Evolutionary conservation across 306 rosid genomes (phyloP).

Genomic region (Fagus sylvatica): DNA sequence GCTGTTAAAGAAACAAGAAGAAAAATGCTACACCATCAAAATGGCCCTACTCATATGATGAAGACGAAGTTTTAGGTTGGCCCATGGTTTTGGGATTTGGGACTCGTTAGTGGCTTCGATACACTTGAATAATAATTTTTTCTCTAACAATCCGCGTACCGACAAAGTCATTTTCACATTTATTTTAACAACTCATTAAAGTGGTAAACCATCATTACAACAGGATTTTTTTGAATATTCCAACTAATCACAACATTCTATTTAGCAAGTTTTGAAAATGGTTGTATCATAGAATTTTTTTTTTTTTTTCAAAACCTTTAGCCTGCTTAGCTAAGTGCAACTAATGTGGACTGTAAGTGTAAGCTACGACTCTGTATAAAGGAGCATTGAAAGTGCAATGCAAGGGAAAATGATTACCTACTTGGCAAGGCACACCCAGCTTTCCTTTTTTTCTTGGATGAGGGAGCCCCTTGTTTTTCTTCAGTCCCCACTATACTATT

Average conservation of each 20-base stretch:
- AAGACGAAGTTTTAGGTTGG: background rate
- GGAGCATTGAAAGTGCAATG: background rate
- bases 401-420: background rate
- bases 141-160: background rate
- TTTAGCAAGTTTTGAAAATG: too few relatives aligned
- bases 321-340: background rate
- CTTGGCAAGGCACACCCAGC: background rate
- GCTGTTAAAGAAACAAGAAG: too few relatives aligned
- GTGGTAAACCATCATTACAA: too few relatives aligned
- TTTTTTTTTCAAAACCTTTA: background rate
- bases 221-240: too few relatives aligned
- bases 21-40: background rate
- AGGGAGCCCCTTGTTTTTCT: too few relatives aligned
- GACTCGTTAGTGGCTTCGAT: background rate
- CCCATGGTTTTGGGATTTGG: background rate
- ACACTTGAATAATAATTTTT: background rate
- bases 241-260: too few relatives aligned
- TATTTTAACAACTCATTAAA: too few relatives aligned
- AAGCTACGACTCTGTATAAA: background rate
- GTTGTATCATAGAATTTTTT: too few relatives aligned
- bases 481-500: too few relatives aligned
- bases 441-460: too few relatives aligned
- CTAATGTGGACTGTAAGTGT: background rate
- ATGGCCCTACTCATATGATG: background rate
- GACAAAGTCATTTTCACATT: too few relatives aligned